phyloP scores from a whole-genome alignment of 208 protist genomes.

The Sergeia podlipaevii region DNA sequence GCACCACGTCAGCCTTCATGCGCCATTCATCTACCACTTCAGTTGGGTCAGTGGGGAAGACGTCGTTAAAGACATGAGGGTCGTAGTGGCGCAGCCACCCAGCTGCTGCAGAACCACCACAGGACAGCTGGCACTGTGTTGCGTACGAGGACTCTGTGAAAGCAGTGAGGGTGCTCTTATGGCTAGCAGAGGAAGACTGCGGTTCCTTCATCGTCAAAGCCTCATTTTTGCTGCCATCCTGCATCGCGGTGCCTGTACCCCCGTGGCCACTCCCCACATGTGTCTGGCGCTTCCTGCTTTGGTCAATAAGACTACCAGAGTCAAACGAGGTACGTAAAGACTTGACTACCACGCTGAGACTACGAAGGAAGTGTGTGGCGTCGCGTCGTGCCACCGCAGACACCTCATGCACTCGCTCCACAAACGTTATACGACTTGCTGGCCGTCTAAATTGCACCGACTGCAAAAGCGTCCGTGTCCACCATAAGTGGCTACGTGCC shows the following conservation, averaged over 20 bases:
- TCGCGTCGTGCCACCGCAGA: slow-evolving; percentile 32
- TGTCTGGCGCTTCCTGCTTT: too few relatives aligned
- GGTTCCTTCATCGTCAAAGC: too few relatives aligned
- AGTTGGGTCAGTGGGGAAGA: slow-evolving; percentile 34
- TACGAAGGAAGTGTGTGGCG: slow-evolving; percentile 45
- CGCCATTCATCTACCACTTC: slow-evolving; percentile 80
- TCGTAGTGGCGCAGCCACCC: slow-evolving; percentile 77
- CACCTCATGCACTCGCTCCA: slow-evolving; percentile 32
- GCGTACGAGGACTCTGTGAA: slow-evolving; percentile 3
- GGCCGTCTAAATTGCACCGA: slow-evolving; percentile 57
- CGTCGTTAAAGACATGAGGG: slow-evolving; percentile 19
- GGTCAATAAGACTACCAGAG: too few relatives aligned
- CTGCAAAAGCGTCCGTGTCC: slow-evolving; percentile 48
- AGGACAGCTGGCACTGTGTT: too few relatives aligned
- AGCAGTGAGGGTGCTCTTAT: neutral
- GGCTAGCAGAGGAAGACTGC: too few relatives aligned
- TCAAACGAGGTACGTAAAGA: slow-evolving; percentile 48
- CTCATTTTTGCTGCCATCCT: too few relatives aligned
- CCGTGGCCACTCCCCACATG: neutral
- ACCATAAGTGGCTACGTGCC: slow-evolving; percentile 36
- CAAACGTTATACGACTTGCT: slow-evolving; percentile 19
- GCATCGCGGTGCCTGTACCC: too few relatives aligned
- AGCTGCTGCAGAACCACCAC: slow-evolving; percentile 50
- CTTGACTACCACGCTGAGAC: slow-evolving; percentile 38
- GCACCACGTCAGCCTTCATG: slow-evolving; percentile 75